Conservation (phyloP, 148 eudicot species). For the Dianthus caryophyllus region DNA sequence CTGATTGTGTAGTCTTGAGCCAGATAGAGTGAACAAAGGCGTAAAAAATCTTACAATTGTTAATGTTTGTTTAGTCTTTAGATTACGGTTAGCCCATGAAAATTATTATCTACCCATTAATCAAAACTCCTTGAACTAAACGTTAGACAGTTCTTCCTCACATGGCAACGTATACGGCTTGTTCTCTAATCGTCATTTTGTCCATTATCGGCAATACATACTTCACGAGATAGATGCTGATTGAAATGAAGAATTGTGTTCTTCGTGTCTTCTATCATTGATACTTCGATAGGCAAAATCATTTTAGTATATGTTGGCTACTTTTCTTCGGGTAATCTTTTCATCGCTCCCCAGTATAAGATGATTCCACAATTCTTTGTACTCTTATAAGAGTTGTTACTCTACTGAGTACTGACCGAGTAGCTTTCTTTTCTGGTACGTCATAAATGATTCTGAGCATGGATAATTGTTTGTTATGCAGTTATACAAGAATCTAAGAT, state of each 20-base stretch:
- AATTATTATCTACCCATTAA: neutral
- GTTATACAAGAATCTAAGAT: constrained; percentile 36
- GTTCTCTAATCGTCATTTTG: neutral
- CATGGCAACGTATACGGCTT: no score
- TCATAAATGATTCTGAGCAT: constrained; percentile 13
- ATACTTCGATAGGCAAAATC: neutral
- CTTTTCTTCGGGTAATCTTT: neutral
- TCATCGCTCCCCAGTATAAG: neutral
- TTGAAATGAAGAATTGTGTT: neutral
- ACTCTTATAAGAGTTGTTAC: neutral
- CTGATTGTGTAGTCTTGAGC: neutral
- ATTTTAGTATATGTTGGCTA: neutral
- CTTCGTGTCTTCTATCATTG: neutral
- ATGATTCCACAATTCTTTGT: neutral
- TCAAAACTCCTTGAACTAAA: neutral
- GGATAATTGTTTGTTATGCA: constrained; percentile 19
- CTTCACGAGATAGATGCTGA: neutral
- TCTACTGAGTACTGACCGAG: neutral
- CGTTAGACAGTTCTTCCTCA: neutral
- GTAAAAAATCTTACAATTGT: neutral
- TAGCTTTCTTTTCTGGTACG: no score
- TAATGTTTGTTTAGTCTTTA: neutral
- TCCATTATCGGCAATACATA: neutral
- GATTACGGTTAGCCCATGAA: neutral
- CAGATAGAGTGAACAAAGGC: neutral